Conservation (phyloP, 345 rosid species). For the Melastoma malabathricum region DNA sequence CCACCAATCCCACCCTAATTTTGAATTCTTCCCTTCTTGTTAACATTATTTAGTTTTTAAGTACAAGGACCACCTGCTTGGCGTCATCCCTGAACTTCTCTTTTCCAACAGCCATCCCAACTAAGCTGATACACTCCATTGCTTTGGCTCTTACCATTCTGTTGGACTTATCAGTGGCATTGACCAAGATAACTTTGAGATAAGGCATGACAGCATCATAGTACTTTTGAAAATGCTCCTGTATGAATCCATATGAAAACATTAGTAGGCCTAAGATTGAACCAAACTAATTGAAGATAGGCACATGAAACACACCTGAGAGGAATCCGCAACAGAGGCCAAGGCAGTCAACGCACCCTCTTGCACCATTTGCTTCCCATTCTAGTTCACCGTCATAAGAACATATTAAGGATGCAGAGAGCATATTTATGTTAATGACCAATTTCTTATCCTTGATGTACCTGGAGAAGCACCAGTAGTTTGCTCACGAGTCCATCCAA, state of each 20-base stretch:
- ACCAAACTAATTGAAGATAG: too few relatives aligned
- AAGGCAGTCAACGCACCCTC: conserved; percentile 99
- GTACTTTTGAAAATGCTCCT: conserved; percentile 98
- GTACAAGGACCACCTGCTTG: conserved; percentile 55
- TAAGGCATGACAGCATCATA: conserved; percentile 98
- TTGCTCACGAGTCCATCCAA: conserved; percentile 90
- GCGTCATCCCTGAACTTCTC: conserved; percentile 95
- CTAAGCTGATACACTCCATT: conserved; percentile 99
- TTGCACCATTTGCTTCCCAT: conserved; percentile 99
- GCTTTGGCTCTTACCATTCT: conserved; percentile 99
- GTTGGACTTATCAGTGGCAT: conserved; percentile 92
- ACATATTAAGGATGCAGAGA: conserved; percentile 1
- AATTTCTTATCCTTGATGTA: conserved; percentile 17
- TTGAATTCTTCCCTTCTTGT: too few relatives aligned
- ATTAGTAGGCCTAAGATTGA: background rate
- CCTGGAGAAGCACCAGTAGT: conserved; percentile 90
- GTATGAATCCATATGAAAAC: conserved; percentile 10
- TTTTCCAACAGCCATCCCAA: conserved; percentile 99
- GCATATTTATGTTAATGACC: background rate
- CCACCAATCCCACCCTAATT: too few relatives aligned
- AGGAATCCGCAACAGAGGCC: conserved; percentile 99
- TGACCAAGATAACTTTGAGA: conserved; percentile 80
- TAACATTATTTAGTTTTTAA: background rate
- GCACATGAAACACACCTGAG: conserved; percentile 44
- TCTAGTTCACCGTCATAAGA: conserved; percentile 25